Base-by-base conservation (phyloP, 2,329 filamentous ascomycete species). In the Calonectria hongkongensis region DNA sequence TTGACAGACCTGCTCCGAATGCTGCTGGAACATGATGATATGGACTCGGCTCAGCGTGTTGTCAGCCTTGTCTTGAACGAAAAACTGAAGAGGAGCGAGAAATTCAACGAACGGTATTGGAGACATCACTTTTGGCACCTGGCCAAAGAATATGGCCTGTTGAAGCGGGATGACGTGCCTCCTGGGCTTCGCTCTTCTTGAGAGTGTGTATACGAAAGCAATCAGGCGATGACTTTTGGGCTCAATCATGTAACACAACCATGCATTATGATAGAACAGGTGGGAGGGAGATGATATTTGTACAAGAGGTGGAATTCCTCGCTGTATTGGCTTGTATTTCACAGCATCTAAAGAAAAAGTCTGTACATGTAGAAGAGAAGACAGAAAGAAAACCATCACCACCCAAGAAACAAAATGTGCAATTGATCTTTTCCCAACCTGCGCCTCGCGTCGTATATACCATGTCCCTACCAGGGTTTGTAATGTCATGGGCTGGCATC, bases 41-140 rank as follows among this genome's bases (percentile, higher is more conserved):
- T 64, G 56, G 75, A 79, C 4, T 77, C 81, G 30, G 85, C 84
- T 18, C 74, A 76, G 41, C 74, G 77, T 39, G 79, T 86, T 3
- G 85, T 87, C 6, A 66, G 71, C 10, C 71, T 78, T 3, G 81
- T 82, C 12, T 67, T 85, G 66, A 70, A 69, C 18, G 73, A 82
- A 67, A 81, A 81, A 67, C 75, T 81, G 6, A 76, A 75, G 15
- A 63, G 71, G 33, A 75, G 68, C 28, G 80, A 75, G 66, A 65
- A 73, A 39, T 66, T 66, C 5, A 77, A 79, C 12, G 76, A 72
- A 43, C 81, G 86, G 72, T 85, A 85, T 69, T 89, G 87, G 85
- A 84, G 79, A 51, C 88, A 90, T 71, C 83, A 85, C 66, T 89
- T 90, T 74, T 90, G 88, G 88, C 84, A 83, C 70, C 70, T 88